Evolutionary conservation across 768 basidiomycete species (phyloP), one percentile per base, ranked within the genome.

Genomic region (Pisolithus tinctorius): DNA sequence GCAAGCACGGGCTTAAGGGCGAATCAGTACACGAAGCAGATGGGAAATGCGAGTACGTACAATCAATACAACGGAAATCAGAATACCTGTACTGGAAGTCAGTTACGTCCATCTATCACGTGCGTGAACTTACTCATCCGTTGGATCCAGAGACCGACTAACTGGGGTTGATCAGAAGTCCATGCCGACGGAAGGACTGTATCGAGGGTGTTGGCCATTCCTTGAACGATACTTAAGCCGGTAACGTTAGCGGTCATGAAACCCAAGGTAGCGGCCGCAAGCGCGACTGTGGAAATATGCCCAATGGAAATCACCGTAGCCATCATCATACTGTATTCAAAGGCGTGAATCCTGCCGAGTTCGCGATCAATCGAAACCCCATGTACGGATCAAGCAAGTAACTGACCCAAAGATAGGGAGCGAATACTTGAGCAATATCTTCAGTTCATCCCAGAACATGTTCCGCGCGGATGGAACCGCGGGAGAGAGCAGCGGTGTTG

Each of bases 151-250:
- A 95, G 74, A 4, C 93, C 93, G 11, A 97, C 92, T 0, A 91
- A 74, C 4, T 84, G 73, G 0, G 94, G 95, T 25, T 89, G 82
- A 3, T 79, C 63, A 3, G 91, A 93, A 0, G 96, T 94, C 93
- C 89, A 99, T 9, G 95, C 93, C 39, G 89, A 81, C 0, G 96
- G 95, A 2, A 97, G 79, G 62, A 99, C 78, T 0, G 95, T 94
- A 63, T 99, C 96, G 30, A 99, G 79, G 0, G 91, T 85, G 52
- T 86, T 86, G 20, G 82, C 73, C 58, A 95, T 83, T 6, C 93
- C 92, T 58, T 88, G 86, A 13, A 93, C 75, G 49, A 95, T 82
- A 56, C 86, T 88, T 37, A 72, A 55, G 26, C 65, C 65, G 34
- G 58, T 58, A 4, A 84, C 81, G 48, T 78, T 84, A 16, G 82